Evolutionary conservation across 2,329 filamentous ascomycete genomes (phyloP), one percentile per base, ranked within the genome.

Genomic region (Curvularia spicifera): DNA sequence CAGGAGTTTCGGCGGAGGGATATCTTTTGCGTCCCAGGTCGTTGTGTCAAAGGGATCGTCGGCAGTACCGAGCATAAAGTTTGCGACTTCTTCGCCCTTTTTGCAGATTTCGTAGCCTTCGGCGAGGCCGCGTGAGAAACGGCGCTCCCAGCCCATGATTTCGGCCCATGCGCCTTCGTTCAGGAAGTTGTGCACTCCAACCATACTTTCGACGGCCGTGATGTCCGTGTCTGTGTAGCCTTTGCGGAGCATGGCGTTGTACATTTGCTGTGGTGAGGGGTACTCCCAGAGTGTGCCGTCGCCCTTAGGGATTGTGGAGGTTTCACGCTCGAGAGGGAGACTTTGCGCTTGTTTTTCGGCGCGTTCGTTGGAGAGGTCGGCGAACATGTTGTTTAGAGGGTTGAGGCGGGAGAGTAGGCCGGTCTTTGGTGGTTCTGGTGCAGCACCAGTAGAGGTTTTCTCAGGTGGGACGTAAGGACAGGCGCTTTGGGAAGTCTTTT

Each of bases 211-310:
- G 13, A 99, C 93, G 3, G 93, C 93, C 20, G 94, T 95, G 53
- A 92, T 86, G 55, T 96, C 93, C 0, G 95, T 98, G 75, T 98
- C 93, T 0, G 90, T 93, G 78, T 97, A 95, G 57, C 95, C 95
- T 79, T 99, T 99, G 64, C 95, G 89, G 61, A 98, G 81, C 79
- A 99, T 89, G 7, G 95, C 95, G 73, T 99, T 98, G 83, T 98
- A 99, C 95, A 99, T 99, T 79, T 99, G 95, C 80, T 99, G 95
- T 0, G 95, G 94, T 0, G 93, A 97, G 0, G 95, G 95, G 75
- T 99, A 99, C 78, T 98, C 95, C 95, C 95, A 99, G 71, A 91
- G 96, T 47, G 87, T 85, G 59, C 78, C 80, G 68, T 90, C 87
- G 70, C 91, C 91, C 67, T 90, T 90, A n/a, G 95, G 95, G 68